These are phyloP conservation scores for Hermanozyma aechmeae DNA, from an alignment of 805 yeast species.

Conservation along the genomic window DNA sequence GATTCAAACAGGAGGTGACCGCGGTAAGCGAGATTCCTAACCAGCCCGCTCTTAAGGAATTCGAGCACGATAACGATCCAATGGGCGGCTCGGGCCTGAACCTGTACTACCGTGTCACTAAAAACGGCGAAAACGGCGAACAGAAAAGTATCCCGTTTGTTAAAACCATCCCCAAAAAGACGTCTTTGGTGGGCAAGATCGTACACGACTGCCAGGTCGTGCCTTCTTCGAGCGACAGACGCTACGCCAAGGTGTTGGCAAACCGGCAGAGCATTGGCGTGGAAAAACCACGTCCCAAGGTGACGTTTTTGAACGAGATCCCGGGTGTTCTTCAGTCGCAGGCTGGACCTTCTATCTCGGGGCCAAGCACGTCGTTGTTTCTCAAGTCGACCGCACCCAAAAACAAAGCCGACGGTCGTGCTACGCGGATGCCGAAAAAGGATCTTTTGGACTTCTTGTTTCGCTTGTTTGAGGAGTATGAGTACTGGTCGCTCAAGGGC, in stretches of 20 bases:
- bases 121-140: slow-evolving; percentile 16
- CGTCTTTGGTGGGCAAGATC: slow-evolving; percentile 77
- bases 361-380: slow-evolving; percentile 60
- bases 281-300: slow-evolving; percentile 50
- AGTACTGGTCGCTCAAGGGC: slow-evolving; percentile 94
- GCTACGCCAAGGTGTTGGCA: slow-evolving; percentile 52
- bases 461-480: slow-evolving; percentile 86
- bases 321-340: slow-evolving; percentile 86
- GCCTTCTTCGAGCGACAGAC: slow-evolving; percentile 67
- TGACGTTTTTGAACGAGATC: slow-evolving; percentile 63
- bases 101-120: slow-evolving; percentile 21
- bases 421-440: slow-evolving; percentile 88
- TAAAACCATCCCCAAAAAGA: slow-evolving; percentile 81
- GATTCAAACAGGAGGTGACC: slow-evolving; percentile 33
- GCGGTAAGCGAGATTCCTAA: slow-evolving; percentile 45
- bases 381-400: slow-evolving; percentile 40
- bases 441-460: slow-evolving; percentile 84
- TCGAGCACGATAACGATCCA: slow-evolving; percentile 9
- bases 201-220: slow-evolving; percentile 87
- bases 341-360: slow-evolving; percentile 74
- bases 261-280: slow-evolving; percentile 46
- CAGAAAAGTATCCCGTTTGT: slow-evolving; percentile 64
- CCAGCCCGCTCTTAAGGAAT: slow-evolving; percentile 37
- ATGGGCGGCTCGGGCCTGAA: too few species aligned
- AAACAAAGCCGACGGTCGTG: slow-evolving; percentile 62